A percentile compares a stretch with the other conserved stretches of the same genome.
phyloP scores from a whole-genome alignment of 345 rosid genomes.

The Salix exigua region DNA sequence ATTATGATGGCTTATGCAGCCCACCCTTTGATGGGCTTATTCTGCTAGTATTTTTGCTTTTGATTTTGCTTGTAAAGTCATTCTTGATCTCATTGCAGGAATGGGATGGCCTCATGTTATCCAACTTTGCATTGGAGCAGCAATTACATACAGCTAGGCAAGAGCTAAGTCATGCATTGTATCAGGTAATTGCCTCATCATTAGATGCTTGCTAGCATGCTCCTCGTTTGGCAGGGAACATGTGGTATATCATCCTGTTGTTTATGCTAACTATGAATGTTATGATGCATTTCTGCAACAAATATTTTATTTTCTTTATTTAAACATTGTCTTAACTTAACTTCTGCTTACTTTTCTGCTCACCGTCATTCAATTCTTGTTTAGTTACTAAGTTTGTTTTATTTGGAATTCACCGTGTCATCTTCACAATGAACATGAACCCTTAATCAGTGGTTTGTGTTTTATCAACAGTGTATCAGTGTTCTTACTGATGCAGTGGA shows the following conservation, averaged over 20 bases:
- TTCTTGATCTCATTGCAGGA: constrained; percentile 46
- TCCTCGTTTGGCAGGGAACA: neutral
- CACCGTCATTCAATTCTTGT: neutral
- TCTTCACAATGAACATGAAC: neutral
- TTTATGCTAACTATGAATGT: neutral
- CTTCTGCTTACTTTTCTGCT: neutral
- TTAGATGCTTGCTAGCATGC: neutral
- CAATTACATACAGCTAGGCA: constrained; percentile 94
- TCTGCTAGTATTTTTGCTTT: neutral
- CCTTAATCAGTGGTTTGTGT: neutral
- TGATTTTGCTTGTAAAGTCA: constrained; percentile 11
- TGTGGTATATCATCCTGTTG: neutral
- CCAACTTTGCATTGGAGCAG: constrained; percentile 94
- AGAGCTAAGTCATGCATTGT: constrained; percentile 93
- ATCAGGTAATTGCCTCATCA: constrained; percentile 61
- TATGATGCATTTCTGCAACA: neutral
- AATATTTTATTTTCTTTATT: neutral
- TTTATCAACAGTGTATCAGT: neutral
- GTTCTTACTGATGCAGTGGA: neutral
- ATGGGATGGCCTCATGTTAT: constrained; percentile 95
- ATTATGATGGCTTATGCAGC: too few species aligned
- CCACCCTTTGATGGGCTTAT: neutral
- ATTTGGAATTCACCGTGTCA: neutral
- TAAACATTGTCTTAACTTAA: neutral
- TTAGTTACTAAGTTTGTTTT: neutral